These are phyloP conservation scores for Podospora pseudoanserina DNA, from an alignment of 495 filamentous ascomycete genomes.

Conservation along the genomic window DNA sequence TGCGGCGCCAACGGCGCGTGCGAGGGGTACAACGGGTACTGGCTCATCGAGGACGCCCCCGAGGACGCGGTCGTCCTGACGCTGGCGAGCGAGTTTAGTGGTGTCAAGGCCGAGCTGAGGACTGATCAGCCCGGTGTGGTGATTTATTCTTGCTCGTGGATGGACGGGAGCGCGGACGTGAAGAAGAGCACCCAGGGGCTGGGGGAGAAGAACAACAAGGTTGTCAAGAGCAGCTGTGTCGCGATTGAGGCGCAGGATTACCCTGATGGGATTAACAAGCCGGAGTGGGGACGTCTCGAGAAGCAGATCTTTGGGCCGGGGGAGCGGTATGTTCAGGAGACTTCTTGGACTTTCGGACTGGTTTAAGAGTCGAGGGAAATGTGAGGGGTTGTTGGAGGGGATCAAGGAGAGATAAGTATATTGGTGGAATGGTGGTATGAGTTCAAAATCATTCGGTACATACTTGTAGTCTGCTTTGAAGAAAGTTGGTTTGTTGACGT, in stretches of 20 bases:
- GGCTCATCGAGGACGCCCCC: constrained; percentile 60
- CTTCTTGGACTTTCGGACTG: constrained; percentile 47
- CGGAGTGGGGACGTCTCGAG: constrained; percentile 62
- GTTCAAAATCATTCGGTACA: too few relatives aligned
- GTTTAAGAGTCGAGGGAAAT: constrained; percentile 22
- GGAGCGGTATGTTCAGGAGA: constrained; percentile 44
- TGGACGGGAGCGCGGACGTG: constrained; percentile 56
- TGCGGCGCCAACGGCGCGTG: constrained; percentile 64
- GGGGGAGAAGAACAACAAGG: constrained; percentile 42
- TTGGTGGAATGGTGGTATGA: too few relatives aligned
- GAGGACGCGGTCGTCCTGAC: constrained; percentile 57
- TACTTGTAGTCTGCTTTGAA: too few relatives aligned
- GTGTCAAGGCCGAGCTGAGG: constrained; percentile 66
- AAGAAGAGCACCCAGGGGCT: constrained; percentile 62
- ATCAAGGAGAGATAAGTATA: too few relatives aligned
- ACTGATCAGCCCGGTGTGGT: constrained; percentile 70
- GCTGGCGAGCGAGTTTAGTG: constrained; percentile 55
- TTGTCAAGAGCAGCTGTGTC: constrained; percentile 55
- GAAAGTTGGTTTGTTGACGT: too few relatives aligned
- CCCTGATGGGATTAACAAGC: constrained; percentile 73
- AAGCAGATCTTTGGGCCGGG: constrained; percentile 59
- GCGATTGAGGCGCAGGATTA: constrained; percentile 65
- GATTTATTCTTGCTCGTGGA: constrained; percentile 68
- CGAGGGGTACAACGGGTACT: constrained; percentile 78
- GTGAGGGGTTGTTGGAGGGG: background rate